Base-by-base conservation (phyloP, 352 stramenopile genomes). In the Pythium oligandrum region DNA sequence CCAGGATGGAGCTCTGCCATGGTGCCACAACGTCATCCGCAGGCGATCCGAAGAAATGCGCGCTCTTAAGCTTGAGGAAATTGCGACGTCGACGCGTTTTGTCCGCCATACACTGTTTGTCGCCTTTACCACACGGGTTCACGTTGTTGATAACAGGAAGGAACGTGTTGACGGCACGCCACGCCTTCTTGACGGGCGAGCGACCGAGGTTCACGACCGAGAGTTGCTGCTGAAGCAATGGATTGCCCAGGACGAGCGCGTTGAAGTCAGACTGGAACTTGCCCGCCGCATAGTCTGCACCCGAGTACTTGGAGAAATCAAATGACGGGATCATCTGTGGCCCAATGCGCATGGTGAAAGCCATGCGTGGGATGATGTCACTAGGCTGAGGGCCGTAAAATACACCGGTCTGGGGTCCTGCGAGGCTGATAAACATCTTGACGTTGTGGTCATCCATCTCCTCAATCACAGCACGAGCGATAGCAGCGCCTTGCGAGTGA, bases 381-480 rank as follows among this genome's bases (percentile, higher is more conserved):
- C 40, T 50, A 0, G 42, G 12, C 45, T 81, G 70, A 0, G 67
- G 70, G 3, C 70, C 70, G 53, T 72, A 75, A 59, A 79, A 83
- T 37, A 69, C 53, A 26, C 72, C 70, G 47, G 75, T 78, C 44
- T 77, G 66, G 3, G 66, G 59, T 1, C 69, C 67, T 0, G 69
- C 72, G n/a, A 82, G 53, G 53, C 66, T 73, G 31, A 82, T 62
- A 35, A 79, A 46, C 44, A 46, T 51, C 35, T 66, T 48, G 38
- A 82, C 64, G 4, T 66, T 64, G 59, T 82, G 72, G 47, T 79
- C 72, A 48, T 82, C 59, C 66, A 78, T 78, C 36, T 79, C 67
- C 44, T 82, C 72, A 12, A 77, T 48, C 5, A 82, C 70, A 6
- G 60, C 65, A 6, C 70, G 69, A 0, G 64, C 64, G 31, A 79